Percentiles rank a stretch among this genome's conserved stretches.
Evolutionary conservation across 805 yeast species (phyloP).

Genomic region (Sugiyamaella qingdaonensis): DNA sequence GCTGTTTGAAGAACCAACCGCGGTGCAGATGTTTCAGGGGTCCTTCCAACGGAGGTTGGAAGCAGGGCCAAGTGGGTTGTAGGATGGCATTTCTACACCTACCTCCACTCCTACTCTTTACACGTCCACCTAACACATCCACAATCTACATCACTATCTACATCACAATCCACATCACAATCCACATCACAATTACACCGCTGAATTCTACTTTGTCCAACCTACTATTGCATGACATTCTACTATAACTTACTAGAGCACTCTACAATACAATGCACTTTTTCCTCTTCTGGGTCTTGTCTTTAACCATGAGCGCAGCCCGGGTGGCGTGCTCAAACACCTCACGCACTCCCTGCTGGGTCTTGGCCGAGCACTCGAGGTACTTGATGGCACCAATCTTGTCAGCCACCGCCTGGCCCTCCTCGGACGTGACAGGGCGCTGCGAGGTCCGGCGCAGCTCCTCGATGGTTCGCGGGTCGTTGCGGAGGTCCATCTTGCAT

Average conservation of each 20-base stretch:
- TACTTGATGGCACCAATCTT: conserved; percentile 84
- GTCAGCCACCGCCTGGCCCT: conserved; percentile 83
- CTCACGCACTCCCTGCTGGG: conserved; percentile 87
- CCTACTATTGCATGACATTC: not conserved
- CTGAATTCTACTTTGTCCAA: not conserved
- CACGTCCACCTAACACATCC: no score
- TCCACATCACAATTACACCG: no score
- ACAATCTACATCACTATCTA: no score
- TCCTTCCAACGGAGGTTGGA: no score
- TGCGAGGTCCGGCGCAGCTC: conserved; percentile 68
- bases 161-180: no score
- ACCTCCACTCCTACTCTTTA: no score
- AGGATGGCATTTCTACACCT: no score
- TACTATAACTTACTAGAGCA: conserved; percentile 1
- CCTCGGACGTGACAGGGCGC: conserved; percentile 74
- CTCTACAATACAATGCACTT: conserved; percentile 64
- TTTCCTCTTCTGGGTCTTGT: conserved; percentile 50
- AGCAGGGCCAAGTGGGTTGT: no score
- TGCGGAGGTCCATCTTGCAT: conserved; percentile 84
- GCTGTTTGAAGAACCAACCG: no score
- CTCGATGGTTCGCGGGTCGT: conserved; percentile 73
- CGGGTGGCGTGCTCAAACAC: conserved; percentile 74
- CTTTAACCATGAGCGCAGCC: conserved; percentile 74
- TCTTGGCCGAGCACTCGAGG: conserved; percentile 89
- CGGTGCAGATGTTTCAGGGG: no score